phyloP scores from a whole-genome alignment of 2,329 filamentous ascomycete species.

The Elsinoe fawcettii region DNA sequence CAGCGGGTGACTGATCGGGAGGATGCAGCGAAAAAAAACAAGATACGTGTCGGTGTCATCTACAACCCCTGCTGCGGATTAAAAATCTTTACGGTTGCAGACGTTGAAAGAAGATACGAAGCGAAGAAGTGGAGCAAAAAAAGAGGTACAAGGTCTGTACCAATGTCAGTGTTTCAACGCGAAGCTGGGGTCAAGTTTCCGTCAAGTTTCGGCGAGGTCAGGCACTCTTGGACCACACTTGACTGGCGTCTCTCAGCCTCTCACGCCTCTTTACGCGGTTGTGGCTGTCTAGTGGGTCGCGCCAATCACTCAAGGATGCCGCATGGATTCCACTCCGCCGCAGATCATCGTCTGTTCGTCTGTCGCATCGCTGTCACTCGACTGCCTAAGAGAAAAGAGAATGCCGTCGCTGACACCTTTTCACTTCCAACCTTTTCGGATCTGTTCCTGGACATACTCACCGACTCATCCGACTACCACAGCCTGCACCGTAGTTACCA shows the following conservation, averaged over 20 bases:
- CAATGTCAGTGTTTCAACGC: slow-evolving; percentile 3
- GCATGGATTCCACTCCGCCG: slow-evolving; percentile 13
- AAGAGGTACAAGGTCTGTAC: not conserved
- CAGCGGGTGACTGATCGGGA: not conserved
- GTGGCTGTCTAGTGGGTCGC: slow-evolving; percentile 2
- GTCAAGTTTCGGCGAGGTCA: not conserved
- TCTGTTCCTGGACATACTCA: not conserved
- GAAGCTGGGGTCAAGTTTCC: not conserved
- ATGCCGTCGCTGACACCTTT: not conserved
- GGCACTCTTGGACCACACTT: not conserved
- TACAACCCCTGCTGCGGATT: too few relatives aligned
- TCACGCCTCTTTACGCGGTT: not conserved
- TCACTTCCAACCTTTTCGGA: not conserved
- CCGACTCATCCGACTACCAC: not conserved
- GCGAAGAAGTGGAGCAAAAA: not conserved
- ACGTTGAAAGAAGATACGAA: too few relatives aligned
- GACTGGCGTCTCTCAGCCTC: not conserved
- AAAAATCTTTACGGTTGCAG: too few relatives aligned
- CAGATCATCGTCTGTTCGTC: slow-evolving; percentile 13
- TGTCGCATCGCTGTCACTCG: slow-evolving; percentile 13
- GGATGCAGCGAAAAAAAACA: not conserved
- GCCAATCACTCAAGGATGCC: slow-evolving; percentile 11
- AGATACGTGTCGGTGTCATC: not conserved
- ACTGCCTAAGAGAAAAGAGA: not conserved
- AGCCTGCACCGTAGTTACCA: not conserved